Evolutionary conservation across 83 land plant genomes (phyloP), one percentile per base, ranked within the genome.

Genomic region (Picea abies): DNA sequence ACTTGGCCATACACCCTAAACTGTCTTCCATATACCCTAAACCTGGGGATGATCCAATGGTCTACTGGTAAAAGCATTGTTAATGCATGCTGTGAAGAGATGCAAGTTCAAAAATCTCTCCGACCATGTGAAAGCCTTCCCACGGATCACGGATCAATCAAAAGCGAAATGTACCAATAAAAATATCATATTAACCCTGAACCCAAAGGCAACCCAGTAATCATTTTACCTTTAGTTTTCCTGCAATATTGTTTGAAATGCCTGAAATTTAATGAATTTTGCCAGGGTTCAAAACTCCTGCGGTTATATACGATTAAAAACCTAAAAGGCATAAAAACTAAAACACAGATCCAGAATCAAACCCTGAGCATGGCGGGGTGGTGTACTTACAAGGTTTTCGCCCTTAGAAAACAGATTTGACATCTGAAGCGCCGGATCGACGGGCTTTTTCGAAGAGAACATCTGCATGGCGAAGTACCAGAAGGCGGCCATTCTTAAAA

Each of bases 401-500:
- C 89, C 95, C 82, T 92, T 94, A 23, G 84, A 84, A 86, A 98
- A 93, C 60, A 96, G 89, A 82, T 96, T 98, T 85, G 95, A 89
- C 68, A 93, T 89, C 83, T 85, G 93, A 4, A 84, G 76, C 35
- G 90, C 71, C 8, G 99, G 94, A 20, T 92, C 92, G 63, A 88
- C 17, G 60, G 94, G 86, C 61, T 90, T 88, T 87, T 88, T 96
- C 25, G 93, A 83, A 25, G 90, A 84, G 86, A 97, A 97, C 87
- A 98, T 89, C 82, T 93, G 94, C 85, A 92, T 89, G 69, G 93
- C 93, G 84, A 98, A 90, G 90, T 94, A 98, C 96, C 98, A 96
- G 26, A 98, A 91, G 32, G 93, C 82, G 2, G 93, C 98, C 89
- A 96, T 91, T 73, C 99, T 89, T 11, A 96, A 80, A 69, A 97